Conservation (phyloP, 2,329 filamentous ascomycete genomes). For the Fusarium sp. region DNA sequence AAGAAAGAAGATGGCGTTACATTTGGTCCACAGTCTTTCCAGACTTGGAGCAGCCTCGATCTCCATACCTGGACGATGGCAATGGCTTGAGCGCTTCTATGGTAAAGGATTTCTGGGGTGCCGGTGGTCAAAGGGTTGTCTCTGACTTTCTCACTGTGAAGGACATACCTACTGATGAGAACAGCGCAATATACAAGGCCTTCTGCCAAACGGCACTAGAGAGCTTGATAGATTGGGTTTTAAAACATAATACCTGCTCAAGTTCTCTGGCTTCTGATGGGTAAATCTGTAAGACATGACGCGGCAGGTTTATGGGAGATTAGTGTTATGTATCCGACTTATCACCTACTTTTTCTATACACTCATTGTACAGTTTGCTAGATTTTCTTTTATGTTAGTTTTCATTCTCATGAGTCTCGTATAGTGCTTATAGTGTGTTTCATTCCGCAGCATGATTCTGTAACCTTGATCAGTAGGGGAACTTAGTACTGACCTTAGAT, state of each 20-base stretch:
- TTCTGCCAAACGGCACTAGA: not conserved
- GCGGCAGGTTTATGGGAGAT: not conserved
- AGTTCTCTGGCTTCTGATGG: not conserved
- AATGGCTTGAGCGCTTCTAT: not conserved
- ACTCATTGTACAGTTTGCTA: no score
- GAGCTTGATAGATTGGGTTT: not conserved
- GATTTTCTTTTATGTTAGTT: no score
- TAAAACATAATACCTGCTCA: not conserved
- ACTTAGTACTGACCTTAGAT: no score
- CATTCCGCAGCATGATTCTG: no score
- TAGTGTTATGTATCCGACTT: not conserved
- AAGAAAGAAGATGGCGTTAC: not conserved
- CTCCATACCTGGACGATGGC: not conserved
- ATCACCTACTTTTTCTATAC: no score
- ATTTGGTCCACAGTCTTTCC: constrained; percentile 1
- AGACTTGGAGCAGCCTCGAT: not conserved
- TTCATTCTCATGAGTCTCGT: no score
- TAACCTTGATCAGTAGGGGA: no score
- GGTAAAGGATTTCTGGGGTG: not conserved
- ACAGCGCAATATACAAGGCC: not conserved
- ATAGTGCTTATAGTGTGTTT: no score
- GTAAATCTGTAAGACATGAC: not conserved
- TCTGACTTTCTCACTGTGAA: not conserved
- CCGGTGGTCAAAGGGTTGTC: not conserved
- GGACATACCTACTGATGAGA: not conserved